A percentile compares a stretch with the other conserved stretches of the same genome.
These are phyloP conservation scores for Podospora comata DNA, from an alignment of 495 filamentous ascomycete genomes.

Conservation along the genomic window DNA sequence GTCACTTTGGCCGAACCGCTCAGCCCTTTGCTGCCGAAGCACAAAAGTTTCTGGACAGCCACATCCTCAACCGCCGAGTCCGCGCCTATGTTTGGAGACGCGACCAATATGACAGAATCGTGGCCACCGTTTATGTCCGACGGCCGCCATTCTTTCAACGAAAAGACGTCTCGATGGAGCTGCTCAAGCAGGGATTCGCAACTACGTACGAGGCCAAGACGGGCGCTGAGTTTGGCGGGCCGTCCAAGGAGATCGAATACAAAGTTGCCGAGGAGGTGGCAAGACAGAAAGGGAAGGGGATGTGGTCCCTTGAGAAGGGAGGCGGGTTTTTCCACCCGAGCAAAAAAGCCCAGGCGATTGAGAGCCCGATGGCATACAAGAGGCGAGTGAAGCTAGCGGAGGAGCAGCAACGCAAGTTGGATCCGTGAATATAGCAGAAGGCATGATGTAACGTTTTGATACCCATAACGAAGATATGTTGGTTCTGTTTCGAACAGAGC, in stretches of 20 bases:
- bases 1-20: conserved; percentile 84
- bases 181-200: conserved; percentile 79
- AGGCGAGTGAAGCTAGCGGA: conserved; percentile 52
- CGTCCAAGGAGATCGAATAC: conserved; percentile 58
- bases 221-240: conserved; percentile 80
- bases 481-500: not conserved
- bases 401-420: conserved; percentile 16
- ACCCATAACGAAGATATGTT: not conserved
- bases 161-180: conserved; percentile 81
- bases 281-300: conserved; percentile 63
- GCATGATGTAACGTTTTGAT: conserved; percentile 9
- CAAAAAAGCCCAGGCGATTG: conserved; percentile 50
- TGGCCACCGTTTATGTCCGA: conserved; percentile 79
- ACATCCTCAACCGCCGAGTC: conserved; percentile 70
- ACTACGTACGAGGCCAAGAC: conserved; percentile 89
- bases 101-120: conserved; percentile 90
- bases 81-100: conserved; percentile 74
- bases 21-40: conserved; percentile 84
- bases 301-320: conserved; percentile 57
- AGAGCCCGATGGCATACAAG: conserved; percentile 88
- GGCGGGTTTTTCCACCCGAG: conserved; percentile 26
- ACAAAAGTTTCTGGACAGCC: conserved; percentile 67
- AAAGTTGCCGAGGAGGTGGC: conserved; percentile 68
- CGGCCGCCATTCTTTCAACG: conserved; percentile 57
- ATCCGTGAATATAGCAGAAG: not conserved